Conservation (phyloP, 208 protist species). For the Trypanosoma avium region DNA sequence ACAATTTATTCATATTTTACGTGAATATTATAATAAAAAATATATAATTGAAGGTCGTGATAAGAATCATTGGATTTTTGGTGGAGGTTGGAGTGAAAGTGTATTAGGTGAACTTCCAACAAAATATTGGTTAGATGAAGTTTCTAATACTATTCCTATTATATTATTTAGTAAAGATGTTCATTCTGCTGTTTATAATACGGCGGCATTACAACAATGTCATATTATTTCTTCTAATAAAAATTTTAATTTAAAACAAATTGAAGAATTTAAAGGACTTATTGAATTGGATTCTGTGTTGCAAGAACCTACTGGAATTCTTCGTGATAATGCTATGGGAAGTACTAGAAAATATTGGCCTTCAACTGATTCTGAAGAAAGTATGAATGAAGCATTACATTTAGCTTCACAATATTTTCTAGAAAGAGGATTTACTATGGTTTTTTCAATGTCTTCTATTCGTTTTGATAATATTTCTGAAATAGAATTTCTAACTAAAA, state of each 20-base stretch:
- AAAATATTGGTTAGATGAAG: conserved; percentile 58
- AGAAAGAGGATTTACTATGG: conserved; percentile 44
- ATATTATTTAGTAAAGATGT: conserved; percentile 55
- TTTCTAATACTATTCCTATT: conserved; percentile 37
- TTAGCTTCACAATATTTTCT: conserved; percentile 38
- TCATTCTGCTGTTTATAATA: conserved; percentile 61
- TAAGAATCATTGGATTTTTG: conserved; percentile 41
- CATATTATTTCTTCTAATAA: conserved; percentile 43
- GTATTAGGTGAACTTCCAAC: conserved; percentile 51
- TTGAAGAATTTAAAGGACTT: background rate
- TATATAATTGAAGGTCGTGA: conserved; percentile 15
- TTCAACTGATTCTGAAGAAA: conserved; percentile 15
- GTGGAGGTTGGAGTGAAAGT: conserved; percentile 50
- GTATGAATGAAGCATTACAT: conserved; percentile 20
- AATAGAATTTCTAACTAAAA: conserved; percentile 33
- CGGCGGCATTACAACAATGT: conserved; percentile 36
- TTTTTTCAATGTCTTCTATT: conserved; percentile 54
- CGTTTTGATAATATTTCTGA: conserved; percentile 43
- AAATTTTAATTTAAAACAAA: conserved; percentile 30
- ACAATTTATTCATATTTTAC: conserved; percentile 37
- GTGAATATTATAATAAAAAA: conserved; percentile 28
- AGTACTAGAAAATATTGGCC: conserved; percentile 30
- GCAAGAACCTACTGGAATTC: conserved; percentile 50
- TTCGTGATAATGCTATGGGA: conserved; percentile 60
- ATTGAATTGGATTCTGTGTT: background rate